Percentiles rank a stretch among this genome's conserved stretches.
Conservation (phyloP, 306 rosid genomes). For the Cyamopsis tetragonoloba region DNA sequence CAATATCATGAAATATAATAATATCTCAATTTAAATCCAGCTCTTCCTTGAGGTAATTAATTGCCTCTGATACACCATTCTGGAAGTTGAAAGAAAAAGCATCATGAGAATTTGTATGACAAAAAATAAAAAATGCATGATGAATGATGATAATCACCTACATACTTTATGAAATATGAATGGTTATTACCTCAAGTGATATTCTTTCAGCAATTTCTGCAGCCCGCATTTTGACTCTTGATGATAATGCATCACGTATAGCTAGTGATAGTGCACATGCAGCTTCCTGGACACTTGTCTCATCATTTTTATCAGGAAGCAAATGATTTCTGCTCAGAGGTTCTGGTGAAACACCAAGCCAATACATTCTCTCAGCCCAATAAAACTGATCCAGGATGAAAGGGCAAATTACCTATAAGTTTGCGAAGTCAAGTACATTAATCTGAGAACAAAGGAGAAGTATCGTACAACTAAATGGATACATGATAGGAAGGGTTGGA, state of each 20-base stretch:
- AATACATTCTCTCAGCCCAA: conserved; percentile 86
- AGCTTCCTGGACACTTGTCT: conserved; percentile 41
- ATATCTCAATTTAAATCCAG: conserved; percentile 29
- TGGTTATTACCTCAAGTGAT: conserved; percentile 52
- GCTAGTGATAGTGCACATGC: conserved; percentile 52
- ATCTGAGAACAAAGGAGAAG: neutral
- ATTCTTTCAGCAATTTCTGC: conserved; percentile 51
- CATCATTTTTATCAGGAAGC: conserved; percentile 53
- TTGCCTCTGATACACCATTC: conserved; percentile 74
- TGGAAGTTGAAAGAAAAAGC: conserved; percentile 37
- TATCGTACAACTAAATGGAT: too few species aligned
- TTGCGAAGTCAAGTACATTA: conserved; percentile 20
- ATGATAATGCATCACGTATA: conserved; percentile 51
- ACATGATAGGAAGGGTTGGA: neutral
- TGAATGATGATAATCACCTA: too few species aligned
- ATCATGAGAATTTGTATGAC: neutral
- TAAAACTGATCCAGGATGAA: conserved; percentile 79
- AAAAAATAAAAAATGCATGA: neutral
- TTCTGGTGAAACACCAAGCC: conserved; percentile 88
- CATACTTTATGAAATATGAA: too few species aligned
- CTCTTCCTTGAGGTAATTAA: conserved; percentile 56
- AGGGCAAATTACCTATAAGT: conserved; percentile 71
- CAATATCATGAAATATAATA: neutral
- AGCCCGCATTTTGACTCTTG: conserved; percentile 53
- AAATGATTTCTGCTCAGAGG: conserved; percentile 56